Base-by-base conservation (phyloP, 768 basidiomycete species). In the Rhizopogon roseolus region DNA sequence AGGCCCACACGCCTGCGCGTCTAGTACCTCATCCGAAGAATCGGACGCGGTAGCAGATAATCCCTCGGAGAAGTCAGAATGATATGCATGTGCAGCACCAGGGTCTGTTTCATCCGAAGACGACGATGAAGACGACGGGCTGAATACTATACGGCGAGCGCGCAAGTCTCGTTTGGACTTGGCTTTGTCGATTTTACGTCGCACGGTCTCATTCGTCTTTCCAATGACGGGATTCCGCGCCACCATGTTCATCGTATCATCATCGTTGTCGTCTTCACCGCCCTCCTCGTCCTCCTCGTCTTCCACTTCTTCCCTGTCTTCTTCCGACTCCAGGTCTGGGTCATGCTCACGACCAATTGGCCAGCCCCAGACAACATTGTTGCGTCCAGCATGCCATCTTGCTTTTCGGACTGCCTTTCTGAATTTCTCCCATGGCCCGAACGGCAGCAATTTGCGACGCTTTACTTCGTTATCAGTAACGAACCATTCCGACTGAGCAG, bases 401-500 rank as follows among this genome's bases (percentile, higher is more conserved):
- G 68, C 70, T 32, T 53, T 57, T 53, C 62, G 63, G 9, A 68
- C 67, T 38, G 66, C 54, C 6, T 44, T 36, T 53, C 73, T 77
- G 62, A 84, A 86, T 6, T 32, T 36, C 36, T 72, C 61, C 85
- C 84, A 88, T 14, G 70, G 60, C 0, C 56, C 46, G 5, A 81
- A 56, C 50, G 84, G 69, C 6, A 87, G 52, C 17, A 76, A 52
- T 41, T 63, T 64, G 16, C 57, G 52, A 25, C 63, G 60, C 37
- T 51, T 57, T 36, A 66, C 54, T 9, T 58, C 70, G 34, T 78
- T 79, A 48, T 83, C 73, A 10, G 79, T 75, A 37, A 83, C 62
- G 7, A 88, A 59, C 85, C 85, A 88, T 36, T 76, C 77, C 0
- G 76, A 75, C 8, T 86, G 82, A 9, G 74, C 70, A 10, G 81